These are phyloP conservation scores for Bonia amplexicaulis DNA, from an alignment of 176 grass and related monocot species.

Conservation along the genomic window DNA sequence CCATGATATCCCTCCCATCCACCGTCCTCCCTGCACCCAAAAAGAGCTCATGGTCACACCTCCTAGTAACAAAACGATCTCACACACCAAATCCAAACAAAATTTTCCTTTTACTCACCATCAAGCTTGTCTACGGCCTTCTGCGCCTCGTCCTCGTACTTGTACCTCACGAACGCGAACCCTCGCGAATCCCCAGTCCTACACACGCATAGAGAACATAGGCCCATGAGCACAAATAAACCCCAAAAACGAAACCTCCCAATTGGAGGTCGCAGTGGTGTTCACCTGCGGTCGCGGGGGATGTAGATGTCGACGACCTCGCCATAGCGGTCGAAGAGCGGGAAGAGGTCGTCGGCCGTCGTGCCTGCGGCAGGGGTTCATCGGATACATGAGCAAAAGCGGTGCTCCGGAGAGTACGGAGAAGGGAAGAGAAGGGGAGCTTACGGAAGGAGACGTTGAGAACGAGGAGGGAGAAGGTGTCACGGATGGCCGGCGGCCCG, in stretches of 20 bases:
- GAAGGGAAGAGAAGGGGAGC: background rate
- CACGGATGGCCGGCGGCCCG: constrained; percentile 54
- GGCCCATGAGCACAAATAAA: background rate
- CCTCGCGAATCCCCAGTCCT: constrained; percentile 75
- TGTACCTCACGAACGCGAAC: constrained; percentile 88
- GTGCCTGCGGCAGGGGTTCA: constrained; percentile 44
- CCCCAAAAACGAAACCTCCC: background rate
- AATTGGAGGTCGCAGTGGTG: background rate
- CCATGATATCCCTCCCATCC: constrained; percentile 70
- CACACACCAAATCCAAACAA: background rate
- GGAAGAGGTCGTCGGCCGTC: constrained; percentile 67
- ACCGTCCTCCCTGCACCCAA: constrained; percentile 48
- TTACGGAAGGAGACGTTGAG: constrained; percentile 79
- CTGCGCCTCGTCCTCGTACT: constrained; percentile 73
- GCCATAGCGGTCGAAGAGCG: constrained; percentile 74
- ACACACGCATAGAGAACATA: constrained; percentile 11
- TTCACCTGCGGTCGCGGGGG: constrained; percentile 70
- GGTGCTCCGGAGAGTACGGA: background rate
- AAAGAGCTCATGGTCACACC: background rate
- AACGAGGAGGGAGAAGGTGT: constrained; percentile 75
- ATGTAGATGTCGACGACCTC: constrained; percentile 71
- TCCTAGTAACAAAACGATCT: background rate
- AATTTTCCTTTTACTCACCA: constrained; percentile 29
- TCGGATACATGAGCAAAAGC: background rate
- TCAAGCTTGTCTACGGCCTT: constrained; percentile 68